Percentiles rank a stretch among this genome's conserved stretches.
Evolutionary conservation across 768 basidiomycete species (phyloP).

Genomic region (Lactarius akahatsu): DNA sequence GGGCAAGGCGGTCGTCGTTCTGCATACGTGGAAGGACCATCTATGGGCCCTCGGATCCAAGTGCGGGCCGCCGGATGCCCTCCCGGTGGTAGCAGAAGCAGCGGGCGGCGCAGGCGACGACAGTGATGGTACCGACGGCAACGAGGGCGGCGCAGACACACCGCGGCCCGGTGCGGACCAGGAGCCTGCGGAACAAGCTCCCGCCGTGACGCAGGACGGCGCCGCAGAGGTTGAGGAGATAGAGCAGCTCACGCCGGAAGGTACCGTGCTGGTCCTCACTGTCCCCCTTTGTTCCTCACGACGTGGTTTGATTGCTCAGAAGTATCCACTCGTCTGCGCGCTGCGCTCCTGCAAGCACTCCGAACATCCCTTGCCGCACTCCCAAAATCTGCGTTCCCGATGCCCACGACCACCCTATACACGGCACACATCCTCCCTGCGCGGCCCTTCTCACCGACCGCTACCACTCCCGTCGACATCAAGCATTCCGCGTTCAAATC

Average conservation of each 20-base stretch:
- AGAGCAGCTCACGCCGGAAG: constrained; percentile 32
- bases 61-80: constrained; percentile 49
- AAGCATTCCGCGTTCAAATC: constrained; percentile 82
- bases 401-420: constrained; percentile 74
- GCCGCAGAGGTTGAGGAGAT: constrained; percentile 18
- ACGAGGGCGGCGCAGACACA: constrained; percentile 5
- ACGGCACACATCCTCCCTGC: constrained; percentile 73
- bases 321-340: constrained; percentile 55
- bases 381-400: constrained; percentile 62
- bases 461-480: constrained; percentile 56
- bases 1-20: constrained; percentile 73
- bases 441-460: constrained; percentile 63
- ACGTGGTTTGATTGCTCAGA: constrained; percentile 38
- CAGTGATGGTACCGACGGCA: constrained; percentile 11
- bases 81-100: constrained; percentile 11
- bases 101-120: constrained; percentile 24
- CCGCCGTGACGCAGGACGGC: not conserved
- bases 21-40: constrained; percentile 77
- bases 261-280: constrained; percentile 22
- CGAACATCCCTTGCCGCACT: constrained; percentile 46
- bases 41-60: constrained; percentile 74
- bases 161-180: constrained; percentile 21
- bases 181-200: constrained; percentile 30
- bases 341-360: constrained; percentile 67
- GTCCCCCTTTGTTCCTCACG: not conserved